phyloP scores from a whole-genome alignment of 2,329 filamentous ascomycete species.

The Lithohypha guttulata region DNA sequence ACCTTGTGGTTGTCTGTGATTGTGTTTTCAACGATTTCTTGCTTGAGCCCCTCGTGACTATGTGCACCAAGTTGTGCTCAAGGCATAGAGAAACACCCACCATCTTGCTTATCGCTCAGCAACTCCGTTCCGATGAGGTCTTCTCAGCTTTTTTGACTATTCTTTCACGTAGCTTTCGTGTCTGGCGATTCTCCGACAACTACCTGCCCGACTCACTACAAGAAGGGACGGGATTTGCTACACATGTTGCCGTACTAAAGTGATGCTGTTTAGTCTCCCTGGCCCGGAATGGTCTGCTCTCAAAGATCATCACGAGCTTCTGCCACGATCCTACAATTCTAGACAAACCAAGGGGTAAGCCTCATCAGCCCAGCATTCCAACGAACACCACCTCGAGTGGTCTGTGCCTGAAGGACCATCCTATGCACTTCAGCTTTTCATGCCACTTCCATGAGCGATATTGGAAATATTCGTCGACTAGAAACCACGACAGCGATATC shows the following conservation, averaged over 20 bases:
- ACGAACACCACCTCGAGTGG: too few relatives aligned
- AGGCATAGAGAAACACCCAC: slow-evolving; percentile 47
- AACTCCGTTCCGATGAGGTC: slow-evolving; percentile 73
- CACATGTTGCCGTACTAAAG: slow-evolving; percentile 62
- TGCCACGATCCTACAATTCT: not conserved
- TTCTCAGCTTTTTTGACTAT: slow-evolving; percentile 69
- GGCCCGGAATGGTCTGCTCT: too few relatives aligned
- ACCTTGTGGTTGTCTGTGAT: slow-evolving; percentile 74
- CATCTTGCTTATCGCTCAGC: slow-evolving; percentile 75
- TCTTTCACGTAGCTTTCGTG: slow-evolving; percentile 56
- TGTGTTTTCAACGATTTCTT: slow-evolving; percentile 92
- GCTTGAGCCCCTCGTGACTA: slow-evolving; percentile 68
- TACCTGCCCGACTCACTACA: slow-evolving; percentile 49
- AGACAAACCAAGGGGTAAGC: too few relatives aligned
- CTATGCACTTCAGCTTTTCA: too few relatives aligned
- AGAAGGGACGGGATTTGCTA: slow-evolving; percentile 62
- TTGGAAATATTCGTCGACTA: too few relatives aligned
- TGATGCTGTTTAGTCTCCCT: not conserved
- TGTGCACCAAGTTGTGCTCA: slow-evolving; percentile 63
- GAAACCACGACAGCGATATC: too few relatives aligned
- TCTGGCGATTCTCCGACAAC: slow-evolving; percentile 64
- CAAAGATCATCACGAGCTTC: not conserved
- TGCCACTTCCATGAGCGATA: too few relatives aligned
- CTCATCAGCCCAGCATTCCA: too few relatives aligned
- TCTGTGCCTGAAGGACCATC: too few relatives aligned